Evolutionary conservation across 2,329 filamentous ascomycete genomes (phyloP).

Genomic region (Neurospora sp.): DNA sequence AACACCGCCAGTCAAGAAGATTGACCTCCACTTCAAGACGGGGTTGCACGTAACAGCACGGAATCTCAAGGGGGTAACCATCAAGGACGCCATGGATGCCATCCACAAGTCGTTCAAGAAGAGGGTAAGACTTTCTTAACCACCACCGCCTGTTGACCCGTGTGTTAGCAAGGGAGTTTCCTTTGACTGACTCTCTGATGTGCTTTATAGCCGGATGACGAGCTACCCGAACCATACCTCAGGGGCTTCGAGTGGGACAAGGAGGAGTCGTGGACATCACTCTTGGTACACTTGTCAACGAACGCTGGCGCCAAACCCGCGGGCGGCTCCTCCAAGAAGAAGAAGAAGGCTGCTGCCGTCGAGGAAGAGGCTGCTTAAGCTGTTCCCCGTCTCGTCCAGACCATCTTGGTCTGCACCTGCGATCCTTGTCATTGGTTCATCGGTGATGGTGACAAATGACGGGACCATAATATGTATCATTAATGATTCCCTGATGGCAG

Average conservation of each 20-base stretch:
- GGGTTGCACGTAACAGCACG: slow-evolving; percentile 81
- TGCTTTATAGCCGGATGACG: slow-evolving; percentile 65
- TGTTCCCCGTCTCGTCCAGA: background rate
- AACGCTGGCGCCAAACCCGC: slow-evolving; percentile 36
- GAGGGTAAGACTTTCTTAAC: slow-evolving; percentile 50
- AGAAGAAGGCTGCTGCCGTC: slow-evolving; percentile 29
- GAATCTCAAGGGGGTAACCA: slow-evolving; percentile 89
- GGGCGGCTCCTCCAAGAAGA: slow-evolving; percentile 58
- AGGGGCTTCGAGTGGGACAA: slow-evolving; percentile 95
- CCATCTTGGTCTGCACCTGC: background rate
- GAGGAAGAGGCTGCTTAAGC: slow-evolving; percentile 1
- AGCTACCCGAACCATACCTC: slow-evolving; percentile 78
- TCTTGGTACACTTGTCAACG: slow-evolving; percentile 78
- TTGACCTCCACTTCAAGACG: slow-evolving; percentile 84
- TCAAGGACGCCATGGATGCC: slow-evolving; percentile 92
- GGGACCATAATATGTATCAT: background rate
- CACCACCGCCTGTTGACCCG: background rate
- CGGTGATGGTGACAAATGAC: background rate
- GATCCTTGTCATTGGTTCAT: background rate
- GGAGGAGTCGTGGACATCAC: slow-evolving; percentile 78
- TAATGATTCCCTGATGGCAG: background rate
- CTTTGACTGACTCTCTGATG: background rate
- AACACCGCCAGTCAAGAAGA: slow-evolving; percentile 79
- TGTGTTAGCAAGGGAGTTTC: background rate
- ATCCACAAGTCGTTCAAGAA: slow-evolving; percentile 97